Conservation (phyloP, 768 basidiomycete species). For the Russula griseocarnosa region DNA sequence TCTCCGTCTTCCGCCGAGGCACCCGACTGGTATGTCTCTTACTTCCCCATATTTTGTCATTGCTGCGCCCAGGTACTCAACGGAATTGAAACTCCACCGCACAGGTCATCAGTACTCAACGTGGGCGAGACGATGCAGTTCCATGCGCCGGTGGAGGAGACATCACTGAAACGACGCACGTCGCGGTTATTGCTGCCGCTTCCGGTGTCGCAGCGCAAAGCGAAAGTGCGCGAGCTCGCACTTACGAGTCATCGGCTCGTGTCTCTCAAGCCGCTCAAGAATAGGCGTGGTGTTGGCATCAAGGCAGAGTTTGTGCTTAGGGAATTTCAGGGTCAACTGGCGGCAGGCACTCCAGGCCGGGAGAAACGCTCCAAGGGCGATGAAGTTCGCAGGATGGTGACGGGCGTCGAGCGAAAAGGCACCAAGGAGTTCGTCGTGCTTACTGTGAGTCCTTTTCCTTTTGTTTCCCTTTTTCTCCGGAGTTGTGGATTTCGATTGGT, state of each 20-base stretch:
- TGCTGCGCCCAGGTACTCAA: neutral
- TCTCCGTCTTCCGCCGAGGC: constrained; percentile 28
- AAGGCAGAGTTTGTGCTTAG: constrained; percentile 52
- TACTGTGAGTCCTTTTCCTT: constrained; percentile 43
- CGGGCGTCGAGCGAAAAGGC: constrained; percentile 49
- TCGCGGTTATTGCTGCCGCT: constrained; percentile 50
- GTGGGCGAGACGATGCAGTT: constrained; percentile 49
- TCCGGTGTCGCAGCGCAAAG: constrained; percentile 45
- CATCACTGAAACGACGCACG: constrained; percentile 52
- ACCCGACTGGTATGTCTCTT: constrained; percentile 44
- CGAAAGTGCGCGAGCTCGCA: constrained; percentile 52
- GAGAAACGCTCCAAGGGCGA: constrained; percentile 42
- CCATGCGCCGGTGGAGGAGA: constrained; percentile 51
- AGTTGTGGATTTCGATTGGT: neutral
- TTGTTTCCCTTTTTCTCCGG: neutral
- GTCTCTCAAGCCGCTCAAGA: constrained; percentile 50
- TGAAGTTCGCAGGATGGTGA: constrained; percentile 37
- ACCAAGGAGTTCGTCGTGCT: constrained; percentile 58
- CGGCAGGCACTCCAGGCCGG: constrained; percentile 39
- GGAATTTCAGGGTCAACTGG: constrained; percentile 10
- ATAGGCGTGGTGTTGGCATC: constrained; percentile 40
- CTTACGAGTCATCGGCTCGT: constrained; percentile 55
- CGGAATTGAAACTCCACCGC: neutral
- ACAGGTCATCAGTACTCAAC: constrained; percentile 40
- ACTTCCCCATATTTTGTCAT: neutral